Evolutionary conservation across 257 asterid genomes (phyloP).

Genomic region (Solanum phureja): DNA sequence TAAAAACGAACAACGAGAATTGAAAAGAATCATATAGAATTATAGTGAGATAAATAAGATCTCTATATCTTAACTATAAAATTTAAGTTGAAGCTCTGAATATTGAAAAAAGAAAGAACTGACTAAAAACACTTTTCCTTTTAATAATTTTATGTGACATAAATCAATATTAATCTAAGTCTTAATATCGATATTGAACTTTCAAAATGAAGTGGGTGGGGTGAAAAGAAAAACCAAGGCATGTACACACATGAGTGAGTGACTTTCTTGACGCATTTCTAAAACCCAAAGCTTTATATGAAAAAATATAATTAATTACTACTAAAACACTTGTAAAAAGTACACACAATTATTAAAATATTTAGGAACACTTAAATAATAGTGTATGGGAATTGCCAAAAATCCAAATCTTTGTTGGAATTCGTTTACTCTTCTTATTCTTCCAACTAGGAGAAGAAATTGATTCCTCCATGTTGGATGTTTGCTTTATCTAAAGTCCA

Average conservation of each 20-base stretch:
- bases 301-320: too few relatives aligned
- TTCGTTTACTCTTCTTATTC: conserved; percentile 26
- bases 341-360: not conserved
- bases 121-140: not conserved
- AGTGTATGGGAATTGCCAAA: conserved; percentile 12
- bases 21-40: not conserved
- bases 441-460: conserved; percentile 15
- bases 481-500: not conserved
- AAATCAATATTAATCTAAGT: not conserved
- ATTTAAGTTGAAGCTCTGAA: rapidly evolving
- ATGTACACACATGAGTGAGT: not conserved
- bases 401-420: conserved; percentile 40
- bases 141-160: not conserved
- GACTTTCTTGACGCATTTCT: not conserved
- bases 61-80: rapidly evolving
- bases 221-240: not conserved
- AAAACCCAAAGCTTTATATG: not conserved
- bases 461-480: conserved; percentile 30
- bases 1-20: not conserved
- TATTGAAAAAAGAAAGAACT: not conserved
- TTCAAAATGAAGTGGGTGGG: not conserved
- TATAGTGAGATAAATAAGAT: not conserved
- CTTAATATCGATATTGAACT: not conserved
- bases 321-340: not conserved
- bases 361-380: not conserved